Evolutionary conservation across 768 basidiomycete species (phyloP).

Genomic region (Lactarius vividus): DNA sequence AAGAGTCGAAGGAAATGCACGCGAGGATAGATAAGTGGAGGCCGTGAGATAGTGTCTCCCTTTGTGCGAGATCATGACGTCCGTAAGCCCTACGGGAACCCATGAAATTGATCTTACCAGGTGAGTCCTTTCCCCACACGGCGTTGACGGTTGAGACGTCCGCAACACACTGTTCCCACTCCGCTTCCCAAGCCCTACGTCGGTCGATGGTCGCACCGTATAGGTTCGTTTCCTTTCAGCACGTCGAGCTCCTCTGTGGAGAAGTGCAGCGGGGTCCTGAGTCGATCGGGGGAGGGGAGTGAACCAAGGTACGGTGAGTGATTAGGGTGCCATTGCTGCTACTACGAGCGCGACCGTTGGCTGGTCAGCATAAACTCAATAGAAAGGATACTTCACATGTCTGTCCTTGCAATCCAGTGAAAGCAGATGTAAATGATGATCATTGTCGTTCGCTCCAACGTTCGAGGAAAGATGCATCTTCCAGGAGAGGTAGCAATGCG

Average conservation of each 20-base stretch:
- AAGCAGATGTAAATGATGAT: conserved; percentile 64
- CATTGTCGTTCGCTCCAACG: conserved; percentile 60
- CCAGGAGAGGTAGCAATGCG: conserved; percentile 45
- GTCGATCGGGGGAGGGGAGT: conserved; percentile 54
- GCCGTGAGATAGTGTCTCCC: conserved; percentile 72
- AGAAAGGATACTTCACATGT: conserved; percentile 34
- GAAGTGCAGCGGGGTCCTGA: conserved; percentile 78
- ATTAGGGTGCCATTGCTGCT: conserved; percentile 23
- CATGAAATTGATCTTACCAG: conserved; percentile 50
- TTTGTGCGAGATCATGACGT: conserved; percentile 32
- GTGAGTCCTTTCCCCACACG: conserved; percentile 53
- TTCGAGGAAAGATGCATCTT: conserved; percentile 30
- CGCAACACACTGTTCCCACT: conserved; percentile 57
- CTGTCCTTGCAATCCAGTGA: conserved; percentile 52
- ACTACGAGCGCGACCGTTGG: conserved; percentile 17
- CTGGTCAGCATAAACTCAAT: conserved; percentile 1
- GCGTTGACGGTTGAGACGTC: conserved; percentile 38
- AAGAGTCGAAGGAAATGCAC: conserved; percentile 86
- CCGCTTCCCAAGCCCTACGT: conserved; percentile 53
- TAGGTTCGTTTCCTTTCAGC: conserved; percentile 77
- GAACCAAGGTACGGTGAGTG: conserved; percentile 66
- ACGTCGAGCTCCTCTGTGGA: conserved; percentile 55
- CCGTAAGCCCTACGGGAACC: conserved; percentile 4
- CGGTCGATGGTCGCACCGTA: conserved; percentile 75
- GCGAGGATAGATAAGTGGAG: conserved; percentile 77